These are phyloP conservation scores for Pseudogymnoascus sp. DNA, from an alignment of 2,329 filamentous ascomycete genomes.

Conservation along the genomic window DNA sequence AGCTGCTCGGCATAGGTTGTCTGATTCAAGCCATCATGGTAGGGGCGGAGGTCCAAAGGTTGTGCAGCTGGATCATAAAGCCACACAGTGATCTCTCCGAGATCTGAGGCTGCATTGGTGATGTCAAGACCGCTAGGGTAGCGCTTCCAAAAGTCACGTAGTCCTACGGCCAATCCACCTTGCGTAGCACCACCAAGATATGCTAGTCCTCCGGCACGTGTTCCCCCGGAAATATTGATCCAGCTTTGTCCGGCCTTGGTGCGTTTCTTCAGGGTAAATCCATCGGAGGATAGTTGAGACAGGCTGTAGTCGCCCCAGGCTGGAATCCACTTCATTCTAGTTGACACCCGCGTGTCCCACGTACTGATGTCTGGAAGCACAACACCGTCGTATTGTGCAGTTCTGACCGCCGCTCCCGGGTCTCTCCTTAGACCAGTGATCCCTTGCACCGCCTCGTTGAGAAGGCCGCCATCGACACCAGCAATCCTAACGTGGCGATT, in stretches of 20 bases:
- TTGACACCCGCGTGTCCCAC: conserved; percentile 39
- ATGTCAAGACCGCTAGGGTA: conserved; percentile 52
- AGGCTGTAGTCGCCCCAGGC: conserved; percentile 50
- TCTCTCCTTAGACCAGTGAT: conserved; percentile 50
- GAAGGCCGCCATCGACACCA: conserved; percentile 44
- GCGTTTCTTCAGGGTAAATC: conserved; percentile 51
- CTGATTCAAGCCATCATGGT: conserved; percentile 48
- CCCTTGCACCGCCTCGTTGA: conserved; percentile 50
- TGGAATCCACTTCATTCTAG: conserved; percentile 46
- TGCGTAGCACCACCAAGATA: conserved; percentile 49
- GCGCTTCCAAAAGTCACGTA: conserved; percentile 55
- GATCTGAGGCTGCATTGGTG: conserved; percentile 38
- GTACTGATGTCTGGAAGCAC: conserved; percentile 35
- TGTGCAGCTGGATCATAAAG: conserved; percentile 48
- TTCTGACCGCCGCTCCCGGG: conserved; percentile 40
- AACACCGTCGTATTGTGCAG: conserved; percentile 41
- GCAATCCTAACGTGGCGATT: conserved; percentile 51
- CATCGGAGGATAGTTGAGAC: conserved; percentile 49
- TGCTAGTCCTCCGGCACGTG: conserved; percentile 45
- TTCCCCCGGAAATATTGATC: conserved; percentile 49
- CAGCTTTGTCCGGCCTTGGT: conserved; percentile 49
- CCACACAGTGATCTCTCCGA: conserved; percentile 49
- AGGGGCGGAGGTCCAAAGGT: conserved; percentile 48
- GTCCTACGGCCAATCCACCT: conserved; percentile 50
- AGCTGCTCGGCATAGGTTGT: conserved; percentile 49